These are phyloP conservation scores for Colletotrichum sp. DNA, from an alignment of 2,329 filamentous ascomycete species.

Conservation along the genomic window DNA sequence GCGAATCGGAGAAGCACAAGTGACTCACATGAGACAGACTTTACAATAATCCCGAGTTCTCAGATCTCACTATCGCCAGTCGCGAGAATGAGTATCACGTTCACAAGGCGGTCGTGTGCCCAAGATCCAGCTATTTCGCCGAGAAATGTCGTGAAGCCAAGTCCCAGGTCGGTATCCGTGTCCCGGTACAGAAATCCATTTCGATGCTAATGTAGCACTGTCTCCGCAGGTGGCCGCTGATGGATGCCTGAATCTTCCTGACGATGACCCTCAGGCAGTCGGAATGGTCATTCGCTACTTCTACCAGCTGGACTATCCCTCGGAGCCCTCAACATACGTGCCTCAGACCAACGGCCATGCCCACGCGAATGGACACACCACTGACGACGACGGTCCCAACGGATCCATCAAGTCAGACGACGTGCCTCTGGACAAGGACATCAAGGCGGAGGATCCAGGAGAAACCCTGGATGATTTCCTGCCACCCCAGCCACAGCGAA, in stretches of 20 bases:
- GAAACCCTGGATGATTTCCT: conserved; percentile 9
- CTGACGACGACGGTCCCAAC: background rate
- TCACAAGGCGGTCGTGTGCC: conserved; percentile 10
- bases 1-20: accelerated
- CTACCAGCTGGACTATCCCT: conserved; percentile 4
- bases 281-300: conserved; percentile 4
- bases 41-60: background rate
- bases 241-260: background rate
- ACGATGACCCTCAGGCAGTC: conserved; percentile 3
- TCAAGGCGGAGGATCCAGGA: background rate
- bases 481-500: background rate
- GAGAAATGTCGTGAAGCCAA: background rate
- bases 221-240: background rate
- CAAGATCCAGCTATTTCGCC: conserved; percentile 2
- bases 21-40: background rate
- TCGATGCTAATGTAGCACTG: background rate
- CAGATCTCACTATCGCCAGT: conserved; percentile 1
- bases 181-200: background rate
- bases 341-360: background rate
- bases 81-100: background rate
- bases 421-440: background rate
- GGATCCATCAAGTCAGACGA: conserved; percentile 1
- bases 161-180: background rate
- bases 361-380: background rate
- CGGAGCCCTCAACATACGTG: background rate